These are phyloP conservation scores for Zygosaccharomyces rouxii DNA, from an alignment of 805 yeast genomes.

Conservation along the genomic window DNA sequence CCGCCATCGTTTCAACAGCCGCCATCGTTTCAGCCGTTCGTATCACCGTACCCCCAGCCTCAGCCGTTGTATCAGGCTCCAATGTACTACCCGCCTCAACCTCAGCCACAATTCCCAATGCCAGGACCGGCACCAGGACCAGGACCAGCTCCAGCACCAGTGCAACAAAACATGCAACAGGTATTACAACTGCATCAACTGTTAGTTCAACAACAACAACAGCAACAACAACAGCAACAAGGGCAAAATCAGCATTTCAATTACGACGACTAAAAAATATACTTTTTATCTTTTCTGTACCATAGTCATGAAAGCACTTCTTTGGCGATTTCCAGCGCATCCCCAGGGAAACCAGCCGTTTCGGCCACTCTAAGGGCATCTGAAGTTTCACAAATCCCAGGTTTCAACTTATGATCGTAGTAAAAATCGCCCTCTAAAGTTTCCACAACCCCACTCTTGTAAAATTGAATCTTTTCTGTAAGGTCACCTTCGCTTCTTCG, in stretches of 20 bases:
- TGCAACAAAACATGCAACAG: constrained; percentile 20
- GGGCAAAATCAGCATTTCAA: constrained; percentile 6
- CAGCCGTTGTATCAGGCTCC: constrained; percentile 9
- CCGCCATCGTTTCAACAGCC: constrained; percentile 4
- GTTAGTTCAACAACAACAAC: constrained; percentile 20
- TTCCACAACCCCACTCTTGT: constrained; percentile 27
- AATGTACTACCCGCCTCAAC: constrained; percentile 14
- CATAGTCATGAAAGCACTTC: constrained; percentile 22
- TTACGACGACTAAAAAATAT: constrained; percentile 9
- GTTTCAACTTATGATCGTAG: constrained; percentile 51
- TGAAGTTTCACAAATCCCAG: constrained; percentile 70
- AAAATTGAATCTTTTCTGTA: constrained; percentile 18
- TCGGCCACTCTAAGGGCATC: constrained; percentile 75
- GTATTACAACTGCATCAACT: constrained; percentile 26
- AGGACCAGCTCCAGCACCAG: constrained; percentile 9
- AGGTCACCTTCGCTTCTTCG: constrained; percentile 26
- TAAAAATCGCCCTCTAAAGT: constrained; percentile 23
- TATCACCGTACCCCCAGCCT: constrained; percentile 6
- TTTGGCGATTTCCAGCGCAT: constrained; percentile 52
- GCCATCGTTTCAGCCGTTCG: constrained; percentile 1
- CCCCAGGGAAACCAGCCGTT: constrained; percentile 70
- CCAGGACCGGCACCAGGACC: constrained; percentile 16
- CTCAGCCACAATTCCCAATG: constrained; percentile 10
- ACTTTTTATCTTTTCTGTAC: background rate
- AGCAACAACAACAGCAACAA: constrained; percentile 12